Conservation (phyloP, 2,329 filamentous ascomycete genomes). For the Bipolaris bicolor region DNA sequence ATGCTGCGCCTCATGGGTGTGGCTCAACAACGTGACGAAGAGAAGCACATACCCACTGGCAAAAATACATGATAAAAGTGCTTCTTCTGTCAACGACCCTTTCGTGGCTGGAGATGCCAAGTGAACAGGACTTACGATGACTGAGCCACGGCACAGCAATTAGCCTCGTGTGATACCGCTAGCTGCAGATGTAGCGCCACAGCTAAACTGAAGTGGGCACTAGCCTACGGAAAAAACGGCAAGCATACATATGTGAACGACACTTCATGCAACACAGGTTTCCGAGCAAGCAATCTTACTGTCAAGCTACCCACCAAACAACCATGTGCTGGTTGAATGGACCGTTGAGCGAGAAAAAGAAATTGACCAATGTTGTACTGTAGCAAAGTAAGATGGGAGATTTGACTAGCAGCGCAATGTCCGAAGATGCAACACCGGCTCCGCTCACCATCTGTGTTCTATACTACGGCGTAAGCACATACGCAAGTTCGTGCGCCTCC, state of each 20-base stretch:
- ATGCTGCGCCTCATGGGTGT: not conserved
- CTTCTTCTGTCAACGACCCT: not conserved
- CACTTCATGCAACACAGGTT: conserved; percentile 12
- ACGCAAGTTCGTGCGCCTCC: conserved; percentile 25
- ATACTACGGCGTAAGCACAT: not conserved
- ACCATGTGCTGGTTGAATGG: not conserved
- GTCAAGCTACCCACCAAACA: not conserved
- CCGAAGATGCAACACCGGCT: not conserved
- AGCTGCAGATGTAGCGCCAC: conserved; percentile 19
- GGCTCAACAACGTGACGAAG: not conserved
- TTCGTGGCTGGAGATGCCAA: not conserved
- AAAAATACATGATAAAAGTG: not conserved
- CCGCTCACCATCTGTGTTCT: not conserved
- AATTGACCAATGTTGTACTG: not conserved
- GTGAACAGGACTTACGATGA: not conserved
- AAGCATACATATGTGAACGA: conserved; percentile 16
- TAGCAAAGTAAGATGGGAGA: not conserved
- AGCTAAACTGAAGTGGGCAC: not conserved
- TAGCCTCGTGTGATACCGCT: conserved; percentile 13
- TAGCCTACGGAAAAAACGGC: conserved; percentile 22
- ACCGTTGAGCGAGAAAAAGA: no score
- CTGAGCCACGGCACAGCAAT: conserved; percentile 14
- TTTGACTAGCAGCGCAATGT: not conserved
- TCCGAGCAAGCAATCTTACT: not conserved
- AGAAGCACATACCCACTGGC: not conserved